Evolutionary conservation across 495 filamentous ascomycete genomes (phyloP).

Genomic region (Bombardia bombarda): DNA sequence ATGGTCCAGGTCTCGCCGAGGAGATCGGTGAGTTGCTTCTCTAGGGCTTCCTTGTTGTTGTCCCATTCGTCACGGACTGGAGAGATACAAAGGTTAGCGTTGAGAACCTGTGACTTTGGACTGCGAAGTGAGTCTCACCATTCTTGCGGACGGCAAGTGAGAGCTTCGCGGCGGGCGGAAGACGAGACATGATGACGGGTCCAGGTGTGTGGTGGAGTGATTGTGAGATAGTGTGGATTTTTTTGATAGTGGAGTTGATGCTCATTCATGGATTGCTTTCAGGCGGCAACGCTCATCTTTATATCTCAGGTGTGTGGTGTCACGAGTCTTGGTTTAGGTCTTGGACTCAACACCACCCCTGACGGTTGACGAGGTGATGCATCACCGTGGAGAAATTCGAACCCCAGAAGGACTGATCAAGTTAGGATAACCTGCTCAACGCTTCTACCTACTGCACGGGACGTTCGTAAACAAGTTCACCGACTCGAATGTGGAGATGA

Average conservation of each 20-base stretch:
- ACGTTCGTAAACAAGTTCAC: constrained; percentile 4
- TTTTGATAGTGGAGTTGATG: too few relatives aligned
- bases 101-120: not conserved
- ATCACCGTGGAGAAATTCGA: too few relatives aligned
- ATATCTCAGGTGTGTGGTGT: too few relatives aligned
- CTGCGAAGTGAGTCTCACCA: constrained; percentile 21
- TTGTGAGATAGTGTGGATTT: not conserved
- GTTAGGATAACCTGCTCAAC: too few relatives aligned
- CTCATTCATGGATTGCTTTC: too few relatives aligned
- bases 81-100: too few relatives aligned
- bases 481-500: constrained; percentile 10
- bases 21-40: constrained; percentile 31
- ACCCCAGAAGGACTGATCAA: too few relatives aligned
- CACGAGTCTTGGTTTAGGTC: too few relatives aligned
- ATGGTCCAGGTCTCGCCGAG: constrained; percentile 41
- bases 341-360: too few relatives aligned
- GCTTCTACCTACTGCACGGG: too few relatives aligned
- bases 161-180: constrained; percentile 41
- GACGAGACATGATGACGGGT: constrained; percentile 26
- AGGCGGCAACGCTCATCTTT: too few relatives aligned
- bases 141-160: constrained; percentile 47
- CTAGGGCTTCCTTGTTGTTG: constrained; percentile 34
- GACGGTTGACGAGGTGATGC: too few relatives aligned
- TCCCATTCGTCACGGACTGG: constrained; percentile 50
- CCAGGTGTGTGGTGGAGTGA: not conserved